Evolutionary conservation across 495 filamentous ascomycete genomes (phyloP).

Genomic region (Hyaloscypha hepaticicola): DNA sequence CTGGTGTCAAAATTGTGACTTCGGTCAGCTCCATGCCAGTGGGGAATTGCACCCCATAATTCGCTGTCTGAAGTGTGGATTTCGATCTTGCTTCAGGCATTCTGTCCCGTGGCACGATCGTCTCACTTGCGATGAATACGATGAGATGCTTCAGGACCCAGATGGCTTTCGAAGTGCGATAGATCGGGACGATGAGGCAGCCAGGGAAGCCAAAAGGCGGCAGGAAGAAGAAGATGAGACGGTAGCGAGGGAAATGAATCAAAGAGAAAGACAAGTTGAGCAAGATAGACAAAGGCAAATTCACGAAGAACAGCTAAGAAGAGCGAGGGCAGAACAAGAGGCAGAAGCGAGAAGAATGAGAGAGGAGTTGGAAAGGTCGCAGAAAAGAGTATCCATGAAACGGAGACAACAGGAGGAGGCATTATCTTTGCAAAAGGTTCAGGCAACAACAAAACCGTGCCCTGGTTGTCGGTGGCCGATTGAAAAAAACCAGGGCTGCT

Average conservation of each 20-base stretch:
- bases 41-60: conserved; percentile 2
- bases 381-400: not conserved
- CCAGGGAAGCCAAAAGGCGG: not conserved
- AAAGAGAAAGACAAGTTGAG: conserved; percentile 6
- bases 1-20: conserved; percentile 24
- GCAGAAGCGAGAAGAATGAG: not conserved
- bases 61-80: conserved; percentile 14
- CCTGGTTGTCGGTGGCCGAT: conserved; percentile 19
- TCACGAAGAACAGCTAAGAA: not conserved
- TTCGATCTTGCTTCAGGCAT: conserved; percentile 16
- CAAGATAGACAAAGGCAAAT: conserved; percentile 10
- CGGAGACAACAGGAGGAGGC: conserved; percentile 2
- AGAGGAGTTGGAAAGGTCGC: not conserved
- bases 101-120: conserved; percentile 15
- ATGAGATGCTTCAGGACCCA: conserved; percentile 13
- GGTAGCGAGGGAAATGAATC: not conserved
- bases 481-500: conserved; percentile 20
- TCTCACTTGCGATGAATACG: conserved; percentile 18
- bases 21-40: conserved; percentile 14
- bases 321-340: not conserved
- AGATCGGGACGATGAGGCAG: conserved; percentile 7
- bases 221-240: conserved; percentile 7
- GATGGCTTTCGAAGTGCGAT: conserved; percentile 10
- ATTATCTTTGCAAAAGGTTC: conserved; percentile 8
- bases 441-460: conserved; percentile 15